Percentiles rank a stretch among this genome's conserved stretches.
Conservation (phyloP, 2,329 filamentous ascomycete genomes). For the Alternaria triticina region DNA sequence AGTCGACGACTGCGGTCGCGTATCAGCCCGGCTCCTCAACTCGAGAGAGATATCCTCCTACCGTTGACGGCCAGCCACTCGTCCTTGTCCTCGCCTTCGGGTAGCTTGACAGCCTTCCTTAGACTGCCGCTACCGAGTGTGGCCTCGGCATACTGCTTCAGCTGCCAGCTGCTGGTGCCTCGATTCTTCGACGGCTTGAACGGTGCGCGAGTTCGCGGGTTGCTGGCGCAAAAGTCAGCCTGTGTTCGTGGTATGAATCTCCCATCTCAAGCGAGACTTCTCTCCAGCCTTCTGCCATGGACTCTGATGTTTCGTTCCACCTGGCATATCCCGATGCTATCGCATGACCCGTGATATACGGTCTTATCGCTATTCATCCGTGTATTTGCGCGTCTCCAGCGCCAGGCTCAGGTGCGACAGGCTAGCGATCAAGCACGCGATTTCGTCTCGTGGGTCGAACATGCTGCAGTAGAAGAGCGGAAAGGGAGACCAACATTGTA, state of each 20-base stretch:
- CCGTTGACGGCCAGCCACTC: conserved; percentile 99
- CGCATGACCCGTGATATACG: background rate
- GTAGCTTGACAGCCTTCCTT: conserved; percentile 94
- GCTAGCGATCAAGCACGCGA: background rate
- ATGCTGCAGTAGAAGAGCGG: background rate
- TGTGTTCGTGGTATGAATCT: conserved; percentile 25
- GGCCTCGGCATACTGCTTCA: conserved; percentile 97
- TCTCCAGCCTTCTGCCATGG: background rate
- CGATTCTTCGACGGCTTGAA: conserved; percentile 91
- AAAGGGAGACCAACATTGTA: conserved; percentile 70
- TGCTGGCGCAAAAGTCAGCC: conserved; percentile 62
- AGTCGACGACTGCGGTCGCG: conserved; percentile 84
- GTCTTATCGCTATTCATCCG: background rate
- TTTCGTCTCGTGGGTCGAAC: background rate
- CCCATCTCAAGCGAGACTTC: background rate
- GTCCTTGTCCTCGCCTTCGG: conserved; percentile 95
- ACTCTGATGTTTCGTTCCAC: background rate
- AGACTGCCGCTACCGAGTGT: conserved; percentile 93
- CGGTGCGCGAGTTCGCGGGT: conserved; percentile 85
- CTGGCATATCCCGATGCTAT: background rate
- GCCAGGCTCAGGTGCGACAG: background rate
- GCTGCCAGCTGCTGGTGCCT: conserved; percentile 88
- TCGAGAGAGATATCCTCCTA: conserved; percentile 52
- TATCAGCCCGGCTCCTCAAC: conserved; percentile 15
- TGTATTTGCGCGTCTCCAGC: background rate